Base-by-base conservation (phyloP, 139 green algal species). In the Closterium sp. region DNA sequence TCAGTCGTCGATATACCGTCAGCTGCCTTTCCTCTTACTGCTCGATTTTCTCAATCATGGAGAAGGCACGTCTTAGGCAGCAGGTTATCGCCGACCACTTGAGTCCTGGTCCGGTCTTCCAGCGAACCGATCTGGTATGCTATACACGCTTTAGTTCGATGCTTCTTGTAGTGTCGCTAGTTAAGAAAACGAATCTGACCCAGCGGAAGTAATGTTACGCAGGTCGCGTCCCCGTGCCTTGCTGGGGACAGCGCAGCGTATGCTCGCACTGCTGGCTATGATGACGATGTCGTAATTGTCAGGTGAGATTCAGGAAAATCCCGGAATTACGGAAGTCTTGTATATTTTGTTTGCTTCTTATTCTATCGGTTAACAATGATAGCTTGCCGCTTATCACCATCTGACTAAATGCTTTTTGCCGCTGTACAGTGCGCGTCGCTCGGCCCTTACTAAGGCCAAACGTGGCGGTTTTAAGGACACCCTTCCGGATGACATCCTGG, bases 381-480 rank as follows among this genome's bases (percentile, higher is more conserved):
- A 88, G 45, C 70, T 30, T 70, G 9, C 13, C 3, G 31, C 30
- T 70, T 79, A n/a, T 13, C 31, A 86, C 31, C 29, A 24, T 89
- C 34, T 85, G n/a, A 38, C 38, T 27, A 19, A 91, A 38, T 5
- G 2, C 9, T 79, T 99, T 0, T 97, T 99, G 6, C 96, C 96
- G 93, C n/a, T 89, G 9, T 73, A 21, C 92, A 94, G 88, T 85
- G 96, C 98, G 9, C 95, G 98, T 31, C 96, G 98, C 34, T 99
- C 98, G 0, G 96, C 98, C 3, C 96, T 99, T 28, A 97, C 95
- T 92, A 98, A 98, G 93, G 97, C 98, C 73, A 98, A 96, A 91
- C 96, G 97, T 10, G 98, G 98, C 24, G 97, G 97, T 4, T 96
- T 99, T 11, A 98, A 97, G 91, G 97, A 99, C 95, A 99, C 97